Evolutionary conservation across 495 filamentous ascomycete genomes (phyloP).

Genomic region (Trichoderma asperelloides): DNA sequence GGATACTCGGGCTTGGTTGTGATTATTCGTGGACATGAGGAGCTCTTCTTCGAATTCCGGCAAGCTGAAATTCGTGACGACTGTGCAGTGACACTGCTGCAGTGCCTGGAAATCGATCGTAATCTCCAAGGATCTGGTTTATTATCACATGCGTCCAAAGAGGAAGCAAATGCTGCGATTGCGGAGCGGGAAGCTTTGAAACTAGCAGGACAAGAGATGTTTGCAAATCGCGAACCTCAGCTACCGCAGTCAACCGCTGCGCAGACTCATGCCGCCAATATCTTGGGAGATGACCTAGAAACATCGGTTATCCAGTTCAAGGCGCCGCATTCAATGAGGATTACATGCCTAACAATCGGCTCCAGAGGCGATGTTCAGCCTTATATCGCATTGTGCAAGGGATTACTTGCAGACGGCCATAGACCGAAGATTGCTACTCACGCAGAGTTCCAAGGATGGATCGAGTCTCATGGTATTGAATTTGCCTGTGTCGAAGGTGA

Average conservation of each 20-base stretch:
- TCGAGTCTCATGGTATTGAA: conserved; percentile 84
- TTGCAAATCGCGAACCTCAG: conserved; percentile 45
- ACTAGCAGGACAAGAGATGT: conserved; percentile 57
- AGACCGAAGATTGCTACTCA: conserved; percentile 85
- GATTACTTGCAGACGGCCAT: conserved; percentile 80
- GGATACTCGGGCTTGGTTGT: conserved; percentile 88
- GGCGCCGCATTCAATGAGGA: conserved; percentile 67
- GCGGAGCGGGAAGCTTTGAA: conserved; percentile 76
- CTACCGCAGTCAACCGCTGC: conserved; percentile 44
- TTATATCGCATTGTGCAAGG: conserved; percentile 94
- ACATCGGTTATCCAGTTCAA: conserved; percentile 95
- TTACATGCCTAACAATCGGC: conserved; percentile 93
- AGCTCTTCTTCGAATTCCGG: conserved; percentile 93
- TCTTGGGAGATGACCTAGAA: conserved; percentile 84
- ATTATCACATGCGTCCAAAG: conserved; percentile 58
- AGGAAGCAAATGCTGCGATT: conserved; percentile 66
- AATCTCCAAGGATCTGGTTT: conserved; percentile 65
- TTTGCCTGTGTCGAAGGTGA: conserved; percentile 84
- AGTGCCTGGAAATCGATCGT: conserved; percentile 61
- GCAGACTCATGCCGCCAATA: conserved; percentile 52
- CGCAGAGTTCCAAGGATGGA: conserved; percentile 79
- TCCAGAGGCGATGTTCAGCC: conserved; percentile 95
- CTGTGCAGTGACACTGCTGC: conserved; percentile 71
- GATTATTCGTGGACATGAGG: conserved; percentile 87
- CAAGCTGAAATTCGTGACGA: conserved; percentile 73